A percentile compares a stretch with the other conserved stretches of the same genome.
Conservation (phyloP, 2,329 filamentous ascomycete species). For the Penicillium aurantiogriseum region DNA sequence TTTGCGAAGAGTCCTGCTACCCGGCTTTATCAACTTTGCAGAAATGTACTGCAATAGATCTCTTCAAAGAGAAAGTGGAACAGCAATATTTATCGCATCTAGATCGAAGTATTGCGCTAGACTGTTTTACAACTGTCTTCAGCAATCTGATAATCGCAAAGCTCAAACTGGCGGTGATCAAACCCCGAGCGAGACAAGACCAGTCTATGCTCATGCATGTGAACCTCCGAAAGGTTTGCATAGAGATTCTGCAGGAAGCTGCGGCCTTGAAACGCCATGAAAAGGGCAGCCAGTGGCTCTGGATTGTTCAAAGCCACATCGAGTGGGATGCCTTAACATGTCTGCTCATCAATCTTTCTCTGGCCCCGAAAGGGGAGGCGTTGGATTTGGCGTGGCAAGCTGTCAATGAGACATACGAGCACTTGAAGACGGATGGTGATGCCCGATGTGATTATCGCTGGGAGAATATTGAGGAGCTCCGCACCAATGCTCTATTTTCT, state of each 20-base stretch:
- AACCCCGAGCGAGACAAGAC: constrained; percentile 3
- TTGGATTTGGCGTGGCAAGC: constrained; percentile 6
- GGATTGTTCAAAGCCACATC: constrained; percentile 22
- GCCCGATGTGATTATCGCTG: neutral
- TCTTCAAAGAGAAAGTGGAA: constrained; percentile 14
- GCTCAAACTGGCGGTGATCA: constrained; percentile 14
- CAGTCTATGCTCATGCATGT: neutral
- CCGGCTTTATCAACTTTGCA: constrained; percentile 6
- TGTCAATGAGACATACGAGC: constrained; percentile 12
- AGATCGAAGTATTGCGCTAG: constrained; percentile 15
- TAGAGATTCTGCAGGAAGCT: constrained; percentile 19
- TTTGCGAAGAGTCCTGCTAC: constrained; percentile 20
- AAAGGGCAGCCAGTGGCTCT: constrained; percentile 17
- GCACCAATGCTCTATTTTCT: neutral
- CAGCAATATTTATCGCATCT: constrained; percentile 12
- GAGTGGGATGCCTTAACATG: constrained; percentile 22
- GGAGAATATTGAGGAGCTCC: neutral
- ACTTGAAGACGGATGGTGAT: constrained; percentile 11
- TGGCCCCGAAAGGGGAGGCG: neutral
- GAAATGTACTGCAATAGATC: constrained; percentile 21
- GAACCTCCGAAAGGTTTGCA: constrained; percentile 9
- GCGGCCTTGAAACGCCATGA: constrained; percentile 14
- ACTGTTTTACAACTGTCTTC: constrained; percentile 14
- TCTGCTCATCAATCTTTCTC: constrained; percentile 14
- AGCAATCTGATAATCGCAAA: constrained; percentile 16